Evolutionary conservation across 192 early-diverging fungal genomes (phyloP).

Genomic region (Umbelopsis vinacea): DNA sequence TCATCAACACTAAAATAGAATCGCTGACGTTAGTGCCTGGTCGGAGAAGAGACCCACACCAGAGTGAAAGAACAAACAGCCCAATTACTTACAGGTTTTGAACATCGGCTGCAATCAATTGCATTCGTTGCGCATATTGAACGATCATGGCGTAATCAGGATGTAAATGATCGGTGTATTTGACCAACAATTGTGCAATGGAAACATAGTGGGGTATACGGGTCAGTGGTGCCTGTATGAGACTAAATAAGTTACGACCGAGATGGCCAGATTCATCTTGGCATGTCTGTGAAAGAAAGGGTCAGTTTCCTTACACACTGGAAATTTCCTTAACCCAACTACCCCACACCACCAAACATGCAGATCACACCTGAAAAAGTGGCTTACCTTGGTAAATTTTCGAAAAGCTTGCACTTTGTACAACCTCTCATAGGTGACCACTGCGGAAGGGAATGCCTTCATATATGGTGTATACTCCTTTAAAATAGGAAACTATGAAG

Average conservation of each 20-base stretch:
- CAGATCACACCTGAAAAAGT: not conserved
- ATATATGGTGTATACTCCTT: conserved; percentile 25
- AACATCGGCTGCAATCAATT: conserved; percentile 12
- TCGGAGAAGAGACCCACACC: too few species aligned
- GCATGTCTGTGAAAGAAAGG: conserved; percentile 1
- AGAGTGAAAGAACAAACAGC: too few species aligned
- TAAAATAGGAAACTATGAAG: conserved; percentile 24
- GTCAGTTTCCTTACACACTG: not conserved
- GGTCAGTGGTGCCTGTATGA: conserved; percentile 4
- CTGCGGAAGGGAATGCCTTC: conserved; percentile 19
- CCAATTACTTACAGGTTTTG: not conserved
- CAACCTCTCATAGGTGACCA: conserved; percentile 22
- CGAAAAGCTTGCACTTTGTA: conserved; percentile 15
- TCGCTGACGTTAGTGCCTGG: too few species aligned
- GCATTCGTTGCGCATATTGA: conserved; percentile 5
- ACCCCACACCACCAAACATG: too few species aligned
- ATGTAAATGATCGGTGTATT: conserved; percentile 20
- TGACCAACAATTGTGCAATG: not conserved
- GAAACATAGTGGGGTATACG: conserved; percentile 14
- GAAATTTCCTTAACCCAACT: not conserved
- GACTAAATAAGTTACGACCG: not conserved
- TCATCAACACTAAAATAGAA: not conserved
- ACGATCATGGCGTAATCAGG: conserved; percentile 9
- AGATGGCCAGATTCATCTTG: conserved; percentile 2
- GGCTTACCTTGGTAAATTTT: conserved; percentile 23